phyloP scores from a whole-genome alignment of 2,329 filamentous ascomycete species.

The Fusarium chlamydosporum region DNA sequence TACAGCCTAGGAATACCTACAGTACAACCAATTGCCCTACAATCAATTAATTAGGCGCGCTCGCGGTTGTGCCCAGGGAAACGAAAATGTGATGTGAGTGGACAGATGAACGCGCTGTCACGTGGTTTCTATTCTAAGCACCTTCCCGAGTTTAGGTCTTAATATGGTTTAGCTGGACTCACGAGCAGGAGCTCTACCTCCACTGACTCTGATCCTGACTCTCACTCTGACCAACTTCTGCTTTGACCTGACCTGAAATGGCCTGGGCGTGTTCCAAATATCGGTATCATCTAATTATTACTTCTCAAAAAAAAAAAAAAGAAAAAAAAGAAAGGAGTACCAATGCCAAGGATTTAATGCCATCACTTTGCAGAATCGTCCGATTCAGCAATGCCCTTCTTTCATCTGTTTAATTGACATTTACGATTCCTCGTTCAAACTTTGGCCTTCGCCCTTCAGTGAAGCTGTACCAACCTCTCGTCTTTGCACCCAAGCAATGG shows the following conservation, averaged over 20 bases:
- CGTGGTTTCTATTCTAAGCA: slow-evolving; percentile 24
- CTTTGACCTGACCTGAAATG: slow-evolving; percentile 7
- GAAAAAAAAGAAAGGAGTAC: background rate
- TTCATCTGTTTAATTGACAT: background rate
- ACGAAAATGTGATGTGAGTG: slow-evolving; percentile 28
- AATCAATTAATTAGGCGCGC: slow-evolving; percentile 33
- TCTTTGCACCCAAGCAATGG: slow-evolving; percentile 6
- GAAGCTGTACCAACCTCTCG: slow-evolving; percentile 12
- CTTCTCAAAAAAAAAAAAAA: background rate
- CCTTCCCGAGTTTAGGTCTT: background rate
- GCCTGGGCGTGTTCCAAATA: slow-evolving; percentile 24
- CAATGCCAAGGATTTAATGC: background rate
- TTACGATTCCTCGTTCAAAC: slow-evolving; percentile 2
- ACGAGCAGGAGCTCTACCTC: background rate
- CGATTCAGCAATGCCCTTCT: background rate
- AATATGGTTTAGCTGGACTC: slow-evolving; percentile 3
- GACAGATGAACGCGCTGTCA: slow-evolving; percentile 34
- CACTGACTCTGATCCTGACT: background rate
- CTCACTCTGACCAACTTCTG: slow-evolving; percentile 1
- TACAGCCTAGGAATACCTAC: background rate
- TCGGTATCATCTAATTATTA: background rate
- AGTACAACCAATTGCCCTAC: background rate
- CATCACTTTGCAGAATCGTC: slow-evolving; percentile 7
- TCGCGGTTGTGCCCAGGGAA: slow-evolving; percentile 19
- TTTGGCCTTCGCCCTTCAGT: slow-evolving; percentile 1